Conservation (phyloP, 2,329 filamentous ascomycete species). For the Colletotrichum lupini region DNA sequence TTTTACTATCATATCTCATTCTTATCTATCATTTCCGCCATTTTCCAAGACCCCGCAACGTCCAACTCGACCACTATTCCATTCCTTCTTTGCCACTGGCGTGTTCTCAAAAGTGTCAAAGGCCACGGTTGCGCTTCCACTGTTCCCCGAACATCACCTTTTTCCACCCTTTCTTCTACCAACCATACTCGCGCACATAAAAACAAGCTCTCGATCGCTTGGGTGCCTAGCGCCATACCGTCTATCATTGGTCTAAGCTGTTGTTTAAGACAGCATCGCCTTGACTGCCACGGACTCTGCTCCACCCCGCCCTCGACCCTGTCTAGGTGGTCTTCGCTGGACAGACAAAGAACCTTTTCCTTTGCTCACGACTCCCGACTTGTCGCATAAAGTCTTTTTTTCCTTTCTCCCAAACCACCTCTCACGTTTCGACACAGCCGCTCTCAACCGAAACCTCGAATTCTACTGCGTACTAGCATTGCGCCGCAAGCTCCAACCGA, state of each 20-base stretch:
- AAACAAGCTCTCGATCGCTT: not conserved
- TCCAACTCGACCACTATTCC: slow-evolving; percentile 24
- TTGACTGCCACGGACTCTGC: slow-evolving; percentile 34
- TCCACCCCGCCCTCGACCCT: slow-evolving; percentile 30
- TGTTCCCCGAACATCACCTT: slow-evolving; percentile 9
- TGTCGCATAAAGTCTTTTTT: slow-evolving; percentile 26
- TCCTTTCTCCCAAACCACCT: not conserved
- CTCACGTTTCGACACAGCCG: not conserved
- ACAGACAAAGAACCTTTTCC: slow-evolving; percentile 18
- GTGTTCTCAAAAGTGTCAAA: slow-evolving; percentile 27
- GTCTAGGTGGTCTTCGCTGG: not conserved
- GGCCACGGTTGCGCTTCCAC: slow-evolving; percentile 36
- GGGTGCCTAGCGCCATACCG: slow-evolving; percentile 10
- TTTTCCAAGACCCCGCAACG: slow-evolving; percentile 17
- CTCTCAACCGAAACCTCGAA: not conserved
- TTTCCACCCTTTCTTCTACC: not conserved
- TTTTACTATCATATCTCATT: not conserved
- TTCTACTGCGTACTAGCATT: not conserved
- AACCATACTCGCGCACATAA: not conserved
- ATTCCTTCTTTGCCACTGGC: slow-evolving; percentile 29
- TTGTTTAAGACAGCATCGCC: slow-evolving; percentile 26
- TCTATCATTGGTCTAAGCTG: slow-evolving; percentile 25
- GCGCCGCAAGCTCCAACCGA: slow-evolving; percentile 5
- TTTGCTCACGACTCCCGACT: slow-evolving; percentile 20
- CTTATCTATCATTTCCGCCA: slow-evolving; percentile 2